phyloP scores from a whole-genome alignment of 1,284 basidiomycete species.

The Macrocystidia cucumis region DNA sequence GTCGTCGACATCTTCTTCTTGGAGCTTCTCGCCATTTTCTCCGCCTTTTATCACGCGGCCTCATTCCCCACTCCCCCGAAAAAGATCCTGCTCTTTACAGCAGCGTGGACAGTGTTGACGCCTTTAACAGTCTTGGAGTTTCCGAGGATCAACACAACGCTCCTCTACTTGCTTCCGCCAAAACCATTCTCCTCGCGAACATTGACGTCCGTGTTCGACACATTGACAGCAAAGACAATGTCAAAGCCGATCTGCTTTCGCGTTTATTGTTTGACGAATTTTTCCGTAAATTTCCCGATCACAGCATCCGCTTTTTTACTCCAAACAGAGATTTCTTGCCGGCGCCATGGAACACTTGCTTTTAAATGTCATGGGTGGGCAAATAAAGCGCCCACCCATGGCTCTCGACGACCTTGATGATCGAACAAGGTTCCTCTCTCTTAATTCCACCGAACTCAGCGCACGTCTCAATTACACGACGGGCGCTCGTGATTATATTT shows the following conservation, averaged over 20 bases:
- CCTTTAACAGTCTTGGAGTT: slow-evolving; percentile 2
- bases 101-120: slow-evolving; percentile 1
- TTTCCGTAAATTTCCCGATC: slow-evolving; percentile 7
- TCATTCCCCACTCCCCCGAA: slow-evolving; percentile 7
- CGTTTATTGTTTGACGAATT: slow-evolving; percentile 9
- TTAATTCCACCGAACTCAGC: too few species aligned
- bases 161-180: slow-evolving; percentile 5
- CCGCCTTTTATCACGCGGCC: slow-evolving; percentile 5
- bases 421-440: too few species aligned
- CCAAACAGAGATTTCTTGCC: slow-evolving; percentile 11
- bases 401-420: too few species aligned
- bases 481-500: slow-evolving; percentile 27
- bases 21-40: slow-evolving; percentile 13
- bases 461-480: slow-evolving; percentile 30
- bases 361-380: too few species aligned
- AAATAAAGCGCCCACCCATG: too few species aligned
- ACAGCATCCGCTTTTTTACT: slow-evolving; percentile 11
- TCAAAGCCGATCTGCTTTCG: slow-evolving; percentile 7
- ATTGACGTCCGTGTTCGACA: slow-evolving; percentile 10
- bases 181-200: slow-evolving; percentile 5
- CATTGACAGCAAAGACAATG: slow-evolving; percentile 9
- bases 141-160: slow-evolving; percentile 9
- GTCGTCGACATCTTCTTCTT: slow-evolving; percentile 7
- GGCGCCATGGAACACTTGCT: too few species aligned
- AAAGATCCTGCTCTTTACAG: slow-evolving; percentile 7